phyloP scores from a whole-genome alignment of 2,329 filamentous ascomycete genomes.

The Pseudomassariella vexata region DNA sequence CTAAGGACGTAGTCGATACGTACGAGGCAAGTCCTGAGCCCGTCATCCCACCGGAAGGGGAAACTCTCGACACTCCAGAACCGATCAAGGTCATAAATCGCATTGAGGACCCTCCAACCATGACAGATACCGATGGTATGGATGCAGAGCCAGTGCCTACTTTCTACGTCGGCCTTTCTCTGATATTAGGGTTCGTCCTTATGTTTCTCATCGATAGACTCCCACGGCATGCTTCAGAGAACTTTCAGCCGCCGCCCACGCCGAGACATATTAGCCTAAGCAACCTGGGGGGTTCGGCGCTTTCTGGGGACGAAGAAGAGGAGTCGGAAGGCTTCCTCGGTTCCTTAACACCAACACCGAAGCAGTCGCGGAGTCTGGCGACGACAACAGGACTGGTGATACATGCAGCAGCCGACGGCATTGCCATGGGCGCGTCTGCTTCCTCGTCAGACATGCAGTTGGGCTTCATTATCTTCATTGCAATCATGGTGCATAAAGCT shows the following conservation, averaged over 20 bases:
- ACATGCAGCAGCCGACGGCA: slow-evolving; percentile 89
- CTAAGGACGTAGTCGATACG: background rate
- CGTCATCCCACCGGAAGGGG: slow-evolving; percentile 2
- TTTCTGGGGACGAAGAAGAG: slow-evolving; percentile 47
- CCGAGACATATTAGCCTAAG: slow-evolving; percentile 86
- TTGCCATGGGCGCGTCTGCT: slow-evolving; percentile 88
- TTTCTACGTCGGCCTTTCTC: slow-evolving; percentile 78
- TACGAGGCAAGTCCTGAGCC: background rate
- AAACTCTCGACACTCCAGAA: background rate
- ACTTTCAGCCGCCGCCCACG: slow-evolving; percentile 57
- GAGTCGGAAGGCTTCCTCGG: slow-evolving; percentile 55
- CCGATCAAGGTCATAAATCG: slow-evolving; percentile 10
- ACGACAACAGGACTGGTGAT: slow-evolving; percentile 94
- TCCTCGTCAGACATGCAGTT: slow-evolving; percentile 68
- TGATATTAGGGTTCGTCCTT: slow-evolving; percentile 83
- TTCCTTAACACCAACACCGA: slow-evolving; percentile 50
- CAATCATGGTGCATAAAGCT: slow-evolving; percentile 96
- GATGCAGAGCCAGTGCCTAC: slow-evolving; percentile 41
- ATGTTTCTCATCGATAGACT: slow-evolving; percentile 95
- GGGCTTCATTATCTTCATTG: slow-evolving; percentile 87
- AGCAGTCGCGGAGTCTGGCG: slow-evolving; percentile 60
- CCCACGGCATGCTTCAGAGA: slow-evolving; percentile 65
- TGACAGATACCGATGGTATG: slow-evolving; percentile 28
- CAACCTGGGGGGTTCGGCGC: slow-evolving; percentile 56
- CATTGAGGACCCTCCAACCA: slow-evolving; percentile 15